phyloP scores from a whole-genome alignment of 2,329 filamentous ascomycete genomes.

The Pseudocercospora eumusae region DNA sequence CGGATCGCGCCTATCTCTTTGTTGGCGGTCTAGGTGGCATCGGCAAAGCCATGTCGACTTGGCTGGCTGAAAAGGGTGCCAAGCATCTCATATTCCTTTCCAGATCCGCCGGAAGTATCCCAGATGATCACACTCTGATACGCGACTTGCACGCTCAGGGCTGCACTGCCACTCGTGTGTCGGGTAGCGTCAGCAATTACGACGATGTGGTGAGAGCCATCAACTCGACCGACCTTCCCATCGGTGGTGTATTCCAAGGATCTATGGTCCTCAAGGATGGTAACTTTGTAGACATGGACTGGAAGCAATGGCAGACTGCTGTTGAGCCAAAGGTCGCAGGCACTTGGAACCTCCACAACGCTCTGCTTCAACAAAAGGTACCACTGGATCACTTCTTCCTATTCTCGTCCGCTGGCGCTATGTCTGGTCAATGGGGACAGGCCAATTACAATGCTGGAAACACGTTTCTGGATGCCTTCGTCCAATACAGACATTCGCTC shows the following conservation, averaged over 20 bases:
- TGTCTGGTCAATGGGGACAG: constrained; percentile 60
- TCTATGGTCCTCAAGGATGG: constrained; percentile 12
- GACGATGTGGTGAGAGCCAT: not conserved
- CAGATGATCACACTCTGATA: not conserved
- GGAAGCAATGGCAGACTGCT: constrained; percentile 14
- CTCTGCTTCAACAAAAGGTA: constrained; percentile 30
- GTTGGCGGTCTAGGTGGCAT: constrained; percentile 20
- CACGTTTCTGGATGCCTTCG: constrained; percentile 29
- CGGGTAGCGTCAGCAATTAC: constrained; percentile 1
- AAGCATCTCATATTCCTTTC: constrained; percentile 11
- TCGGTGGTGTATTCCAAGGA: constrained; percentile 10
- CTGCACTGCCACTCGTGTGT: not conserved
- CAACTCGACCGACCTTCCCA: not conserved
- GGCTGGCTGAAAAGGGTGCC: constrained; percentile 20
- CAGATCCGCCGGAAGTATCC: not conserved
- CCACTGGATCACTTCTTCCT: constrained; percentile 52
- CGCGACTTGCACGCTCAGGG: not conserved
- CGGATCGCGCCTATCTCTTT: constrained; percentile 18
- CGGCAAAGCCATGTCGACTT: constrained; percentile 13
- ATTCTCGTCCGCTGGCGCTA: constrained; percentile 56
- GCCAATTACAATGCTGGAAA: constrained; percentile 60
- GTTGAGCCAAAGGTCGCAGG: constrained; percentile 22
- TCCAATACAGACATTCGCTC: constrained; percentile 43
- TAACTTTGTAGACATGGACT: constrained; percentile 10
- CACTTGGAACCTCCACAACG: constrained; percentile 49